Percentiles rank a stretch among this genome's conserved stretches.
phyloP scores from a whole-genome alignment of 2,329 filamentous ascomycete species.

The Cladosporium velox region DNA sequence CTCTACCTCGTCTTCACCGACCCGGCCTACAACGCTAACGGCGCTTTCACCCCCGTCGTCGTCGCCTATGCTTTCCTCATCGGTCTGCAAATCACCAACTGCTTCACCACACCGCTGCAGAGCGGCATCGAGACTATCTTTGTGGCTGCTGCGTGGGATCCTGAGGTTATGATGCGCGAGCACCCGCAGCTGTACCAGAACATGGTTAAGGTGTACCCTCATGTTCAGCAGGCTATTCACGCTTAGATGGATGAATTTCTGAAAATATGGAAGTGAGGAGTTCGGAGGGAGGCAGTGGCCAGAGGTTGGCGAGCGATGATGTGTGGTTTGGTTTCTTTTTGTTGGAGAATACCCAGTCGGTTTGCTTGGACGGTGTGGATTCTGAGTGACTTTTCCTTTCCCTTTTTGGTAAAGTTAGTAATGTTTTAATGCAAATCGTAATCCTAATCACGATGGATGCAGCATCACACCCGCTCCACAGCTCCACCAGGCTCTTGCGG shows the following conservation, averaged over 20 bases:
- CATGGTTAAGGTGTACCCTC: slow-evolving; percentile 80
- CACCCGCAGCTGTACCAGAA: slow-evolving; percentile 79
- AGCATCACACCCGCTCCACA: no score
- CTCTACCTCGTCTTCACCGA: slow-evolving; percentile 82
- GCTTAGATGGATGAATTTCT: slow-evolving; percentile 18
- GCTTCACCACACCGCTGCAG: slow-evolving; percentile 84
- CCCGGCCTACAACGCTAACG: slow-evolving; percentile 71
- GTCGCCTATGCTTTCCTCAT: slow-evolving; percentile 87
- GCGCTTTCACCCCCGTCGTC: slow-evolving; percentile 72
- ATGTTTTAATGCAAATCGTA: no score
- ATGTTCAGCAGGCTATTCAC: slow-evolving; percentile 41
- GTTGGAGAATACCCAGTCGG: no score
- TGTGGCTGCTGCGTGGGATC: slow-evolving; percentile 70
- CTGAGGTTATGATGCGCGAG: slow-evolving; percentile 73
- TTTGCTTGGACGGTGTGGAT: no score
- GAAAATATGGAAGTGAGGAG: neutral
- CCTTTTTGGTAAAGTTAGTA: no score
- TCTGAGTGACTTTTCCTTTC: no score
- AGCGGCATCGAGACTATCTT: slow-evolving; percentile 93
- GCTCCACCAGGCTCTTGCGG: no score
- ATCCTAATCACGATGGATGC: no score
- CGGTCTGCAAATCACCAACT: slow-evolving; percentile 83
- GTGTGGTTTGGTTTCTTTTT: no score
- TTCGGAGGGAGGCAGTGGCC: neutral
- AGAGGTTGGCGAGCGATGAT: no score